Conservation (phyloP, 352 stramenopile species). For the Halophytophthora batemanensis region DNA sequence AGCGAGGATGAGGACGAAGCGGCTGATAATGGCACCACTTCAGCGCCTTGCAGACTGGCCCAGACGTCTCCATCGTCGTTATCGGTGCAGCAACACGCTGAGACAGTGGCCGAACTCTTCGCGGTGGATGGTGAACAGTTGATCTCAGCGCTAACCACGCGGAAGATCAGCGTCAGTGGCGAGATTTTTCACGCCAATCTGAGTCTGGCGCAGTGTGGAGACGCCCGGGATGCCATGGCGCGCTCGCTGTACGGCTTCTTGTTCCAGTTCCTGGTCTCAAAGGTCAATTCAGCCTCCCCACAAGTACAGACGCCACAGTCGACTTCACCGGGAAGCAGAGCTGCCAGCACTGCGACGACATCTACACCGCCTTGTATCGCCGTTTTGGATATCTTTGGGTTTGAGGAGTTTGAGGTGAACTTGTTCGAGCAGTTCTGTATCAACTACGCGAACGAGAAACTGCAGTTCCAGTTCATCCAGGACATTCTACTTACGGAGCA, state of each 20-base stretch:
- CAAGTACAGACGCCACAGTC: conserved; percentile 15
- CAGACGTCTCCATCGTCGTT: conserved; percentile 31
- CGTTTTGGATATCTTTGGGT: conserved; percentile 90
- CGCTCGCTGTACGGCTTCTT: conserved; percentile 79
- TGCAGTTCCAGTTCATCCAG: conserved; percentile 84
- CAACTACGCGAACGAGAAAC: conserved; percentile 80
- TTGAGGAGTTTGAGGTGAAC: conserved; percentile 87
- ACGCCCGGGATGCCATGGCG: conserved; percentile 69
- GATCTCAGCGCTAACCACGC: conserved; percentile 49
- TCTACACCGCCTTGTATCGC: conserved; percentile 52
- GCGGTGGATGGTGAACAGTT: conserved; percentile 43
- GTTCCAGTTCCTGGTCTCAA: conserved; percentile 82
- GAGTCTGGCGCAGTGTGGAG: conserved; percentile 57
- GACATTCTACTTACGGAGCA: conserved; percentile 78
- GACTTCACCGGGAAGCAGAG: conserved; percentile 7
- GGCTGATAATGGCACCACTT: conserved; percentile 31
- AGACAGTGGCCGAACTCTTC: conserved; percentile 41
- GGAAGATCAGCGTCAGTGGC: conserved; percentile 68
- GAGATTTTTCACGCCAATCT: conserved; percentile 70
- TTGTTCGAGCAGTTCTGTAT: conserved; percentile 82
- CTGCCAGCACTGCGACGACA: conserved; percentile 15
- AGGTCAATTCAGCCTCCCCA: conserved; percentile 60
- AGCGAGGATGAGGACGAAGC: conserved; percentile 51
- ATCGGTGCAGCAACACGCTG: conserved; percentile 35
- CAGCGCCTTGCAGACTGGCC: conserved; percentile 37